phyloP scores from a whole-genome alignment of 2,329 filamentous ascomycete genomes.

The Aspergillus tubingensis region DNA sequence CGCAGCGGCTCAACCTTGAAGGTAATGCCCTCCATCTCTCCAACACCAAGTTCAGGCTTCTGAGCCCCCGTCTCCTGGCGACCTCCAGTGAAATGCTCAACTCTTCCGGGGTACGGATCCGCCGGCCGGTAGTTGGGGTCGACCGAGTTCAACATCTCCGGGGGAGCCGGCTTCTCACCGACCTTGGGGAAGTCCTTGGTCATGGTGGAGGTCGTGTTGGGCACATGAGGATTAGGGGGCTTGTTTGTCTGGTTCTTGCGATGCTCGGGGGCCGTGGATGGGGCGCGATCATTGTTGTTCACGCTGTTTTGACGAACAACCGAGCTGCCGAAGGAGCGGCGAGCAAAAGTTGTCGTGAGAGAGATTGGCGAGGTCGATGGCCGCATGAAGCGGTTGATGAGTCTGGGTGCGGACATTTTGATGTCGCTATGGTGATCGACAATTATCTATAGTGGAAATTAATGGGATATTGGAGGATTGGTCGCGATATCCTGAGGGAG shows the following conservation, averaged over 20 bases:
- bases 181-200: conserved; percentile 63
- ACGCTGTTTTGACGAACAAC: conserved; percentile 37
- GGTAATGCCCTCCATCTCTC: conserved; percentile 80
- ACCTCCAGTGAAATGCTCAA: conserved; percentile 66
- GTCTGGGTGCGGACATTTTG: conserved; percentile 51
- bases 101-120: conserved; percentile 63
- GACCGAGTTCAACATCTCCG: conserved; percentile 60
- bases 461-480: not conserved
- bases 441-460: not conserved
- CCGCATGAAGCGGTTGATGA: conserved; percentile 49
- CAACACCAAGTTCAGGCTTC: conserved; percentile 72
- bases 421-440: conserved; percentile 3
- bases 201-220: conserved; percentile 65
- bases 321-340: conserved; percentile 35
- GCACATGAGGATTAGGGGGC: conserved; percentile 62
- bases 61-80: conserved; percentile 56
- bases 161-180: conserved; percentile 58
- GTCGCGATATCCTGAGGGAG: not conserved
- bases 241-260: conserved; percentile 60
- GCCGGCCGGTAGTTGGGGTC: conserved; percentile 60
- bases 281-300: conserved; percentile 53
- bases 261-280: conserved; percentile 57
- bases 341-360: conserved; percentile 29
- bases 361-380: conserved; percentile 31
- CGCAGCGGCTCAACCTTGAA: conserved; percentile 91